Evolutionary conservation across 164 flowering plant species (phyloP), one percentile per base, ranked within the genome.

Genomic region (Cinnamomum micranthum): DNA sequence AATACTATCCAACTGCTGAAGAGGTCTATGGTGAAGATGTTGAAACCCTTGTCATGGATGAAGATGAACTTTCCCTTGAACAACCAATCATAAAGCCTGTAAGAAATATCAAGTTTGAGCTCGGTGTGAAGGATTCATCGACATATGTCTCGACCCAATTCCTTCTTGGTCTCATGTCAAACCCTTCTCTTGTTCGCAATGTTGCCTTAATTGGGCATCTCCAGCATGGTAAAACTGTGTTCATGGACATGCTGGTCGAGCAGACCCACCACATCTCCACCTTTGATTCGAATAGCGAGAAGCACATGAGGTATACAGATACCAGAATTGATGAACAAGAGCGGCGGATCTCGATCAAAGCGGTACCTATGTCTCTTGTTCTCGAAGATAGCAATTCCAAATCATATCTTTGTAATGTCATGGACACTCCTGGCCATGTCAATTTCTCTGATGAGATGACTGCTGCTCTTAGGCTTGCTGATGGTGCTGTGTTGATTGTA

Each of bases 381-480:
- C 91, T 96, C 25, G 99, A 96, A 83, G 97, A 96, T 81, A 89
- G 97, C 79, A 92, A 89, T 69, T 87, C 95, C 0, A 96, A 96
- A 73, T 94, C 98, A 0, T 94, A 91, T 72, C 88, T 96, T 24
- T 92, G 98, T 72, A 96, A 96, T 76, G 79, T 96, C 62, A 92
- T 96, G 92, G 99, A 96, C 79, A 84, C 98, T 1, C 99, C 99
- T 65, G 99, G 99, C 25, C 99, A 96, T 86, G 95, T 85, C 47
- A 94, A 94, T 75, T 96, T 96, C 81, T 96, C 99, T 15, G 98
- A 96, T 81, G 99, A 96, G 78, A 92, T 96, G 98, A 90, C 97
- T 70, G 99, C 98, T 76, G 97, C 98, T 65, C 89, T 96, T 41
- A 84, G 98, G 81, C 93, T 96, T 79, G 93, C 99, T 67, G 99